Base-by-base conservation (phyloP, 495 filamentous ascomycete species). In the Aspergillus olivimuriae region DNA sequence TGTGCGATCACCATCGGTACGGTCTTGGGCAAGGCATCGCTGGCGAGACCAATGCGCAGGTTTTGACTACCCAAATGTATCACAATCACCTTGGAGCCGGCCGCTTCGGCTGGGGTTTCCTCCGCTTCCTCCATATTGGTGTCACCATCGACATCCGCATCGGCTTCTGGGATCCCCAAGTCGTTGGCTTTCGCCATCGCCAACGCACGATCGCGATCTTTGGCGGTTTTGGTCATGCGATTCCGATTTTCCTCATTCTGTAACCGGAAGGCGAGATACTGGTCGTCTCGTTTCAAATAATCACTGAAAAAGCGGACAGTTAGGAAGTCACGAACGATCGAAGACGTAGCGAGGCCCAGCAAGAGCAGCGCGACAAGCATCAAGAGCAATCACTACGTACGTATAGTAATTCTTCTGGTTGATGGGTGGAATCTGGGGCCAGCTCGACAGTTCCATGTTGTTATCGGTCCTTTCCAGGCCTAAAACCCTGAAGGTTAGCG, bases 371-470 rank as follows among this genome's bases (percentile, higher is more conserved):
- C 23, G 24, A 38, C 12, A 4, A 17, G 30, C 8, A 30, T 31
- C 9, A 11, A 24, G 24, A 3, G 8, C 19, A 12, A 11, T 22
- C 11, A 11, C 6, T 6, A 74, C 88, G 43, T 75, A 95, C 88
- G 92, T 98, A 56, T 98, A 98, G 65, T 98, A 98, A 65, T 98
- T 98, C 67, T 98, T 98, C 58, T 98, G 92, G 58, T 98, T 98
- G 61, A 98, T 98, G 56, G 89, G 83, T 12, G 75, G 73, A 32
- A 95, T 79, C 52, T 89, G 83, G 15, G 92, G 94, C 92, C 92
- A 98, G 64, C 76, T 91, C 18, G 89, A 89, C 39, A 87, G 78
- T 57, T 89, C 89, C 78, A 98, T 89, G 59, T 90, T 89, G 74
- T 98, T 98, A 70, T 98, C 92, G 28, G 94, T 97, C 51, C 90